Evolutionary conservation across 257 asterid species (phyloP), one percentile per base, ranked within the genome.

Genomic region (Fraxinus pennsylvanica): DNA sequence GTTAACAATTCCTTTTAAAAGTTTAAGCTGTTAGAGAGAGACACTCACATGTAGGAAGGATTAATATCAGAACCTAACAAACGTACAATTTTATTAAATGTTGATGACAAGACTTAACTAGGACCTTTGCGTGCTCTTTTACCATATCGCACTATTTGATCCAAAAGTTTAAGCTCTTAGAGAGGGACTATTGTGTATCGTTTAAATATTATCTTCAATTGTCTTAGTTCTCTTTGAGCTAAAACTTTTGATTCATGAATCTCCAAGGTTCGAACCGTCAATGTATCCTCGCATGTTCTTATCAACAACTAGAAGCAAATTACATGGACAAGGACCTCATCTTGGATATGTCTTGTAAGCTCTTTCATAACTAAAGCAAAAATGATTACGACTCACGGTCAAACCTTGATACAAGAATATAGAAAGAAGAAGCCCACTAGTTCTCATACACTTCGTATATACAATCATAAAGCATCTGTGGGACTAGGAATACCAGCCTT

Each of bases 401-500:
- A 59, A 21, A 59, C 30, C 32, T 22, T 21, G 30, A 59, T 59
- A 21, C 32, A 22, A 22, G 29, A 32, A 22, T 59, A 59, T 59
- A 17, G 68, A 9, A 21, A 22, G 8, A n/a, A 59, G 27, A 59
- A 59, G 14, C 13, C 12, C 13, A 21, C 67, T 59, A 59, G 32
- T 59, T 9, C 32, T 59, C 68, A 6, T 19, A 21, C 68, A 59
- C 30, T 59, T 59, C 3, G 22, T 59, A 22, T n/a, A 22, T 59
- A n/a, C 32, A 59, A 41, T 41, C 33, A 74, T 41, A 47, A 74
- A 22, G 7, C 78, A 73, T 65, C 71, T 76, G 59, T 43, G 74
- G 73, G 32, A 43, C 25, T 5, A 69, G 75, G 74, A 70, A 54
- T 75, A 52, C 39, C 65, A 25, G 21, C 19, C 47, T 61, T 71